These are phyloP conservation scores for Hondaea fermentalgiana DNA, from an alignment of 108 stramenopile genomes.

Conservation along the genomic window DNA sequence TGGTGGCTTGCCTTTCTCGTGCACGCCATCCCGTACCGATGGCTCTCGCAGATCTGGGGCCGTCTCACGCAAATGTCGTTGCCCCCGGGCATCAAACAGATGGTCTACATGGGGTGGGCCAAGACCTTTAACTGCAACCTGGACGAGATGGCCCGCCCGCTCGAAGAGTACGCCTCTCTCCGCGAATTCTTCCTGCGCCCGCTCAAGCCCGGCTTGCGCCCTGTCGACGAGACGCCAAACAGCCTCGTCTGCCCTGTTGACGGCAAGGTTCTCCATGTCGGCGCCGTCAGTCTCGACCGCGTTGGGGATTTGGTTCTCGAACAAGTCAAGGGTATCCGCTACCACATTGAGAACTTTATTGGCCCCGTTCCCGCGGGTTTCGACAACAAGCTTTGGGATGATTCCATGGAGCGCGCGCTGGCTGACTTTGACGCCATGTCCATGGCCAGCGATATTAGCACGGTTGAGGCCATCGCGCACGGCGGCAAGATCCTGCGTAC, in stretches of 20 bases:
- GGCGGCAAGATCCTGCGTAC: background rate
- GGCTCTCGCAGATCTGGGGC: background rate
- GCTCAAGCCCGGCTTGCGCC: background rate
- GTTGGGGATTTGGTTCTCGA: background rate
- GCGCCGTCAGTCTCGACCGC: background rate
- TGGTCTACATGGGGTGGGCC: background rate
- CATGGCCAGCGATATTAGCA: background rate
- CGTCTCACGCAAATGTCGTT: background rate
- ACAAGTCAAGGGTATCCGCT: background rate
- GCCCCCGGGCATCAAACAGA: background rate
- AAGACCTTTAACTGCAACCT: conserved; percentile 7
- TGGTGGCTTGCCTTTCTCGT: background rate
- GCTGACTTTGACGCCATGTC: background rate
- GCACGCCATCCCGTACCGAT: background rate
- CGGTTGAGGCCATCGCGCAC: background rate
- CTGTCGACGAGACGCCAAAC: background rate
- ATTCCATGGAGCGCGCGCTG: background rate
- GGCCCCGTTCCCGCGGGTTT: background rate
- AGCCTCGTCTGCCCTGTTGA: background rate
- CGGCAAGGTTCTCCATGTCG: background rate
- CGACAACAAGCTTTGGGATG: background rate
- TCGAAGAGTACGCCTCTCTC: background rate
- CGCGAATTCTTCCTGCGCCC: background rate
- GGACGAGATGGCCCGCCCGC: background rate
- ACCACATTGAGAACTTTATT: background rate